Evolutionary conservation across 345 rosid genomes (phyloP).

Genomic region (Raphanus raphanistrum): DNA sequence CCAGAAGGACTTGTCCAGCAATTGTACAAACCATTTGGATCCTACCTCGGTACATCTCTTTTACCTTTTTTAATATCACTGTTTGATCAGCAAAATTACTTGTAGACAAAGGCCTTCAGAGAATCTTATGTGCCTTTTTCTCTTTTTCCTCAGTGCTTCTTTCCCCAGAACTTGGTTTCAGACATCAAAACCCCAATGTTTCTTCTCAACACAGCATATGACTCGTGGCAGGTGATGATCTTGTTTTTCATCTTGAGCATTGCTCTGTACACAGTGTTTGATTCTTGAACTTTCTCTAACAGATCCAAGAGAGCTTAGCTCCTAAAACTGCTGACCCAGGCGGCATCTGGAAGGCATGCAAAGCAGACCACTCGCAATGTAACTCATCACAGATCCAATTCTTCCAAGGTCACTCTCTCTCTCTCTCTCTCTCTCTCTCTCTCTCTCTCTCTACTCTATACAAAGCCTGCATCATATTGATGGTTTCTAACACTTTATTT

Average conservation of each 20-base stretch:
- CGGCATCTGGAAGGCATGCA: constrained; percentile 70
- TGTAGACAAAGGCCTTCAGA: constrained; percentile 1
- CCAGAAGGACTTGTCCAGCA: constrained; percentile 62
- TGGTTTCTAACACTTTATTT: constrained; percentile 1
- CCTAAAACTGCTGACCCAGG: constrained; percentile 73
- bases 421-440: too few species aligned
- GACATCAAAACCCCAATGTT: constrained; percentile 72
- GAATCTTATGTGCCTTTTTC: constrained; percentile 10
- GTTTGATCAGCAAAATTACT: background rate
- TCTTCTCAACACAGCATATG: constrained; percentile 82
- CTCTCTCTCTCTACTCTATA: constrained; percentile 4
- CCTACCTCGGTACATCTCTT: constrained; percentile 65
- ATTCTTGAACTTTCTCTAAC: constrained; percentile 21
- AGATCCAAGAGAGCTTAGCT: constrained; percentile 74
- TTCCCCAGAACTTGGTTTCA: constrained; percentile 73
- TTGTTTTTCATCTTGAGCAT: constrained; percentile 3
- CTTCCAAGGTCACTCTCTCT: constrained; percentile 52
- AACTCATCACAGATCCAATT: constrained; percentile 64
- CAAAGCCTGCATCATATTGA: constrained; percentile 12
- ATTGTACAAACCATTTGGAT: constrained; percentile 71
- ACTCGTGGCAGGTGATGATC: constrained; percentile 73
- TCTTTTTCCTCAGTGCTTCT: constrained; percentile 66
- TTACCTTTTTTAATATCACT: background rate
- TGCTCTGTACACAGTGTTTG: constrained; percentile 14
- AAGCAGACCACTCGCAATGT: constrained; percentile 55